Conservation (phyloP, 2,329 filamentous ascomycete genomes). For the Ophiostoma himal-ulmi region DNA sequence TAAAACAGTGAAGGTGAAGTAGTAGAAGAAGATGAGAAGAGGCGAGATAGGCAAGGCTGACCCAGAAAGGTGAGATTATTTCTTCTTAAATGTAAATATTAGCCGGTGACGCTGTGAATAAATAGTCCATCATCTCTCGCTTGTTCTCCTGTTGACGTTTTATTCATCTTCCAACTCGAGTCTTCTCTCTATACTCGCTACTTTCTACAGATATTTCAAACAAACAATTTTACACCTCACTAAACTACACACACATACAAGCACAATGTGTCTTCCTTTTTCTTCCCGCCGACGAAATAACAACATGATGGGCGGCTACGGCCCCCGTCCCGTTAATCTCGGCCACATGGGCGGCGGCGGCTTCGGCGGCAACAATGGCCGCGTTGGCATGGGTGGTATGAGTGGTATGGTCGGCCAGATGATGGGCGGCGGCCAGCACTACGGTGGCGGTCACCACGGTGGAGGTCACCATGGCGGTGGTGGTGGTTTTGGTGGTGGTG, state of each 20-base stretch:
- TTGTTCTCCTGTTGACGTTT: neutral
- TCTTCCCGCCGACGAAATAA: neutral
- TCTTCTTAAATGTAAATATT: neutral
- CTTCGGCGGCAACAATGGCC: slow-evolving; percentile 9
- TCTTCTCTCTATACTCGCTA: neutral
- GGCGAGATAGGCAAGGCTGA: neutral
- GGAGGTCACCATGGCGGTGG: slow-evolving; percentile 12
- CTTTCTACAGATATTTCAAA: neutral
- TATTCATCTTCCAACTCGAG: neutral
- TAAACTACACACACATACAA: neutral
- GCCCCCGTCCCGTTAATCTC: slow-evolving; percentile 16
- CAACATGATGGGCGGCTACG: slow-evolving; percentile 8
- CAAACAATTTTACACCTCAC: neutral
- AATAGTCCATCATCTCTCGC: neutral
- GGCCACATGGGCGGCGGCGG: slow-evolving; percentile 3
- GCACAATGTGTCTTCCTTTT: slow-evolving; percentile 3
- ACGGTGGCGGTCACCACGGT: slow-evolving; percentile 9
- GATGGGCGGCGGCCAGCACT: neutral
- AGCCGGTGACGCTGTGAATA: slow-evolving; percentile 4
- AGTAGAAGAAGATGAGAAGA: neutral
- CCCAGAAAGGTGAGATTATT: neutral
- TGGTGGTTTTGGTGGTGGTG: slow-evolving; percentile 5
- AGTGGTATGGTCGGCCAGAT: slow-evolving; percentile 7
- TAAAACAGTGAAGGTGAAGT: too few relatives aligned
- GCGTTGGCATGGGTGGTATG: slow-evolving; percentile 5